Evolutionary conservation across 805 yeast species (phyloP), one percentile per base, ranked within the genome.

Genomic region (Spencermartinsiella europaea): DNA sequence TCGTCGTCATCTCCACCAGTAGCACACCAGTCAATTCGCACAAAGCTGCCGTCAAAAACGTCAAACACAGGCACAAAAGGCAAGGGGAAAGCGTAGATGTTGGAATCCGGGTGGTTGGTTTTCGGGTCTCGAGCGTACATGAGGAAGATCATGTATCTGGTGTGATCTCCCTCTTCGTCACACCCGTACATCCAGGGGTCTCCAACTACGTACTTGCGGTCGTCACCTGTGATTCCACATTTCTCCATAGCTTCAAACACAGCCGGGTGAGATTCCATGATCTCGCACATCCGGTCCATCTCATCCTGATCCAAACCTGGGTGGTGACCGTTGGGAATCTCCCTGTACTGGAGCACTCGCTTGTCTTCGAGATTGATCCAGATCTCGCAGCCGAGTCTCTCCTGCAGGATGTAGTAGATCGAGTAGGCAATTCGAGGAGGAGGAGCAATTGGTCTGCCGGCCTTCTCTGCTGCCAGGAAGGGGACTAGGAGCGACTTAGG

Each of bases 101-200:
- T 65, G 38, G 65, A 60, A 38, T 65, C 68, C 21, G 56, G 58
- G 51, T 65, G 62, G 52, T 58, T 57, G 21, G 50, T 57, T 85
- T 40, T 77, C 63, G 69, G 85, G 85, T 59, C 74, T 77, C 84
- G 77, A 60, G 85, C 70, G 67, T 85, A 85, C 80, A 83, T 80
- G 71, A 80, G 82, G 64, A 81, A 80, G 68, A 83, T 89, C 56
- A 80, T 70, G 70, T 48, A 51, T 35, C 69, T 57, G n/a, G 66
- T 65, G 43, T 51, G 41, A 20, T 49, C 47, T 5, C 47, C 59
- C 60, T 81, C 85, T 49, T 73, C 67, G 61, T 82, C 88, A 28
- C 88, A 81, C 59, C 91, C 95, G 63, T 85, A 84, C 75, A 84
- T 85, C 95, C 95, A 85, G 44, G 88, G 87, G 62, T 84, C 91